Evolutionary conservation across 257 asterid species (phyloP), one percentile per base, ranked within the genome.

Genomic region (Solanum chilense): DNA sequence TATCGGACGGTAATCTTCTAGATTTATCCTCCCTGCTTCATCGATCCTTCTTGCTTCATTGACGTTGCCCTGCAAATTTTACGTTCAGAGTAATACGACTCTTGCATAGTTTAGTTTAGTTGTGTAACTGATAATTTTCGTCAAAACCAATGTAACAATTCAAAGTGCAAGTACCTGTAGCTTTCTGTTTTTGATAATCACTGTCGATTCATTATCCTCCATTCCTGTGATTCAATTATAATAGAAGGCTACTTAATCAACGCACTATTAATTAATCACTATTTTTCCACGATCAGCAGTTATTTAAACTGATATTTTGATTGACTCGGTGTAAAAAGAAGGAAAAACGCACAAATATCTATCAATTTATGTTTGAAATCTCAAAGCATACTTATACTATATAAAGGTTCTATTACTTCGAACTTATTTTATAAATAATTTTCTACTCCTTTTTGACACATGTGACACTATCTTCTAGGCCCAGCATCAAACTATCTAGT

Each of bases 1-100:
- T 0, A 95, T 91, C 0, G 49, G 81, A 4, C 95, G 91, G 29
- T 96, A 96, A 81, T 96, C 98, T 45, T 96, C 96, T 88, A 94
- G 86, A 83, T 73, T 85, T 27, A 89, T 60, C 20, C 58, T 76
- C 7, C 86, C 91, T 69, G 77, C 64, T 14, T 85, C 88, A 60
- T 71, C 83, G 18, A 33, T 52, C 23, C 75, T 3, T 9, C 81
- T 82, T 52, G 75, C 64, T 23, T 20, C 37, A 27, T 86, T 39
- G 12, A 7, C 80, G 25, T 80, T 82, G 14, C 35, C 94, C 96
- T 93, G 90, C 82, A 62, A 3, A 73, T 45, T 56, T 23, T 2
- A 20, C 10, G 18, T 52, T 0, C n/a, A 52, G n/a, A 60, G 29
- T 60, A 23, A 62, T 58, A 58, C 13, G 68, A 21, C 13, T 21